Evolutionary conservation across 2,329 filamentous ascomycete genomes (phyloP).

Genomic region (Ramularia endophylla): DNA sequence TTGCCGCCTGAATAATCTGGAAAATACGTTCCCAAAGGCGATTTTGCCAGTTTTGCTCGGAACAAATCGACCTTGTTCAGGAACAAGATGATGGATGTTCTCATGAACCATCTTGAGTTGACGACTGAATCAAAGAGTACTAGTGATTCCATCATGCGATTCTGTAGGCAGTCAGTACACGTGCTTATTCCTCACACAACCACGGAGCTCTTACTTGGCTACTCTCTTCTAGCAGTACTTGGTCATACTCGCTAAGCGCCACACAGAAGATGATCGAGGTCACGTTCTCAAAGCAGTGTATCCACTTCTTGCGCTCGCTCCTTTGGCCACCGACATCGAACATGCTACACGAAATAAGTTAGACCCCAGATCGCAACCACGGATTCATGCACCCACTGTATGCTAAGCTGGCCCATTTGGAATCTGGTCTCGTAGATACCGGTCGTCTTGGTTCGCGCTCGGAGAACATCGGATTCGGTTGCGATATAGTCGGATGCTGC

Average conservation of each 20-base stretch:
- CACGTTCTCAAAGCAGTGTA: constrained; percentile 99
- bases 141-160: constrained; percentile 99
- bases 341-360: constrained; percentile 59
- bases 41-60: constrained; percentile 85
- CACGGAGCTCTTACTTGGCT: constrained; percentile 65
- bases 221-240: constrained; percentile 92
- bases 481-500: constrained; percentile 79
- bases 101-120: constrained; percentile 98
- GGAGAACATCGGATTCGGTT: constrained; percentile 87
- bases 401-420: constrained; percentile 96
- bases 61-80: constrained; percentile 99
- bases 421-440: constrained; percentile 99
- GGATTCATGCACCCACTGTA: constrained; percentile 65
- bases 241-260: constrained; percentile 95
- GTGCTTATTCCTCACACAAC: too few relatives aligned
- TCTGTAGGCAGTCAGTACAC: constrained; percentile 52
- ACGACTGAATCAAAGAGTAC: constrained; percentile 97
- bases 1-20: constrained; percentile 97
- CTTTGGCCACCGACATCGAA: constrained; percentile 97
- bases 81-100: constrained; percentile 97
- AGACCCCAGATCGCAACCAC: background rate
- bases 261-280: constrained; percentile 99
- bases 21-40: constrained; percentile 90
- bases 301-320: constrained; percentile 99
- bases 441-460: constrained; percentile 95